Conservation (phyloP, 2,329 filamentous ascomycete species). For the Fusarium citri region DNA sequence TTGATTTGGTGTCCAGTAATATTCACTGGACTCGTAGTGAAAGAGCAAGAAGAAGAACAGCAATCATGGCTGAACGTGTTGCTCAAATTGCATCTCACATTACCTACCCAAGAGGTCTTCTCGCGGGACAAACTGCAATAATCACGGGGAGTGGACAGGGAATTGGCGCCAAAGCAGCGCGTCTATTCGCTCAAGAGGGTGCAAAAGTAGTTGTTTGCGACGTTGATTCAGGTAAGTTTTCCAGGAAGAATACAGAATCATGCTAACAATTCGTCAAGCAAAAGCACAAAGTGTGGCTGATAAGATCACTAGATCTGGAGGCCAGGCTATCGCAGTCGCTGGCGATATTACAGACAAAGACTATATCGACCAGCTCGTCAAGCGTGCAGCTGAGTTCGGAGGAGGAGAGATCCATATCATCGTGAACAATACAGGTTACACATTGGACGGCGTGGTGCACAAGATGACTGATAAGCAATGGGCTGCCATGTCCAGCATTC, state of each 20-base stretch:
- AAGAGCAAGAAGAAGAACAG: not conserved
- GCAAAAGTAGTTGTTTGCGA: not conserved
- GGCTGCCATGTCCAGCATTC: not conserved
- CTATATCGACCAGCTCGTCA: not conserved
- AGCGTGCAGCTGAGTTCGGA: not conserved
- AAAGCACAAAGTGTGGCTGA: not conserved
- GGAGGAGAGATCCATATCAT: not conserved
- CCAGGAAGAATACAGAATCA: not conserved
- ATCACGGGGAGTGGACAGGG: not conserved
- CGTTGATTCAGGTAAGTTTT: not conserved
- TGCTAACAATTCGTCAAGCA: not conserved
- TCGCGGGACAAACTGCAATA: not conserved
- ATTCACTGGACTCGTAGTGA: rapidly evolving
- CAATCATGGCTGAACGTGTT: constrained; percentile 1
- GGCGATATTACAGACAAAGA: not conserved
- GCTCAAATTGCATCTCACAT: constrained; percentile 2
- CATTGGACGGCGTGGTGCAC: not conserved
- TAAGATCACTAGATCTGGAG: not conserved
- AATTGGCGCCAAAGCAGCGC: not conserved
- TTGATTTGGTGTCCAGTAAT: not conserved
- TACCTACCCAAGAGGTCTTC: not conserved
- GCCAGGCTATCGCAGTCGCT: not conserved
- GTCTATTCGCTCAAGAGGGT: not conserved
- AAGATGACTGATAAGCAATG: not conserved
- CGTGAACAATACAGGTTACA: not conserved